These are phyloP conservation scores for Penicillium psychrofluorescens DNA, from an alignment of 495 filamentous ascomycete genomes.

Conservation along the genomic window DNA sequence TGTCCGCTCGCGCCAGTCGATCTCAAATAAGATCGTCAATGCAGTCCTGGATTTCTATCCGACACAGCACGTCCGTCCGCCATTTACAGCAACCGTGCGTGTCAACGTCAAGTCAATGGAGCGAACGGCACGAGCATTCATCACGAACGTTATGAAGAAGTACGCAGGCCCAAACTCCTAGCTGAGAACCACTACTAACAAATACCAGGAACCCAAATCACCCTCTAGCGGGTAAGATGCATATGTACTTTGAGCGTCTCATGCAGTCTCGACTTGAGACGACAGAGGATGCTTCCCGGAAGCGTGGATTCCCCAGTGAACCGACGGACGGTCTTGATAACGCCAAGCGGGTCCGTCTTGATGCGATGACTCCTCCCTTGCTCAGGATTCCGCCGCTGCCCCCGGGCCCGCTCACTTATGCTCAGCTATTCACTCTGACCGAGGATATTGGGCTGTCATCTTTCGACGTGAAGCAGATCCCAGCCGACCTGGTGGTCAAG, in stretches of 20 bases:
- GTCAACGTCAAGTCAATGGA: constrained; percentile 89
- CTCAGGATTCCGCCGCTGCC: constrained; percentile 58
- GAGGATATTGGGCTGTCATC: constrained; percentile 60
- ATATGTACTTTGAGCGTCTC: constrained; percentile 73
- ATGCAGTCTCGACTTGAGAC: constrained; percentile 65
- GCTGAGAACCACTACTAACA: not conserved
- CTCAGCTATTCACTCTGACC: constrained; percentile 78
- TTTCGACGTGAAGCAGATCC: constrained; percentile 77
- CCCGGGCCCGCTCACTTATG: constrained; percentile 65
- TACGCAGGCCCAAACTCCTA: constrained; percentile 23
- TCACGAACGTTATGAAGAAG: constrained; percentile 74
- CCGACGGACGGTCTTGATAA: constrained; percentile 61
- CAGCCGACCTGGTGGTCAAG: constrained; percentile 62
- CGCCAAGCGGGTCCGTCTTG: constrained; percentile 63
- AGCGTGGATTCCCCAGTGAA: constrained; percentile 61
- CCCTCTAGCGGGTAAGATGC: constrained; percentile 61
- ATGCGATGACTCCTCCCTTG: constrained; percentile 42
- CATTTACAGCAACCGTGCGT: constrained; percentile 69
- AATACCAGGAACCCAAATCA: constrained; percentile 58
- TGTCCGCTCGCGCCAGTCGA: constrained; percentile 69
- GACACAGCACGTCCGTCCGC: constrained; percentile 63
- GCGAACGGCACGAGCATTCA: constrained; percentile 74
- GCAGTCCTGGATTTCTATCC: constrained; percentile 89
- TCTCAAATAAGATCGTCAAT: constrained; percentile 77
- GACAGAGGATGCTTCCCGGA: constrained; percentile 64